Percentiles rank a stretch among this genome's conserved stretches.
These are phyloP conservation scores for Sinapis alba DNA, from an alignment of 441 rosid genomes.

Conservation along the genomic window DNA sequence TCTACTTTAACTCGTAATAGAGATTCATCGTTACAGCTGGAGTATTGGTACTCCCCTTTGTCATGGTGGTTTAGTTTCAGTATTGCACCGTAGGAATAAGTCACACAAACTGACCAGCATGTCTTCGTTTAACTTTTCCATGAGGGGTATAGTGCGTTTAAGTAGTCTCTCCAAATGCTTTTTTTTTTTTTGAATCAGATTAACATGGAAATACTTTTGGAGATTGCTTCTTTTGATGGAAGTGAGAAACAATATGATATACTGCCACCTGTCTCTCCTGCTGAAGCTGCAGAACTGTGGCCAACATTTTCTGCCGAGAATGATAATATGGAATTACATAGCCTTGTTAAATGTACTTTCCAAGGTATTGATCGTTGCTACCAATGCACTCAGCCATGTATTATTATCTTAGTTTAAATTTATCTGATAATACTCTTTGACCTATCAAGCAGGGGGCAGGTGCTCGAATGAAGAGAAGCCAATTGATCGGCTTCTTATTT, in stretches of 20 bases:
- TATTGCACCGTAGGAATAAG: slow-evolving; percentile 6
- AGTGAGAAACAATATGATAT: slow-evolving; percentile 58
- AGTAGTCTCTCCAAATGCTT: slow-evolving; percentile 31
- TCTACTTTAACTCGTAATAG: slow-evolving; percentile 10
- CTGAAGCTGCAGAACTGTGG: slow-evolving; percentile 64
- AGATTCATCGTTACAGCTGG: slow-evolving; percentile 3
- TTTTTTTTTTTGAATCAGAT: slow-evolving; percentile 53
- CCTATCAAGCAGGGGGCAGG: slow-evolving; percentile 52
- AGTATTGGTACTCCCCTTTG: neutral
- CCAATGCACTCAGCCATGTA: slow-evolving; percentile 11
- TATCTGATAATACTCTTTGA: slow-evolving; percentile 20
- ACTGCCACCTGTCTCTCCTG: slow-evolving; percentile 52
- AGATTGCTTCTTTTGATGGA: slow-evolving; percentile 74
- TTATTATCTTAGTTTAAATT: slow-evolving; percentile 12
- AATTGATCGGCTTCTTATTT: slow-evolving; percentile 67
- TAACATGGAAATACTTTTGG: slow-evolving; percentile 66
- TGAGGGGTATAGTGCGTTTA: slow-evolving; percentile 25
- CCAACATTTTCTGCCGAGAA: slow-evolving; percentile 50
- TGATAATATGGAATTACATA: slow-evolving; percentile 52
- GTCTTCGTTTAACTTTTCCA: slow-evolving; percentile 19
- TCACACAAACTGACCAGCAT: neutral
- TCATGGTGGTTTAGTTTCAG: slow-evolving; percentile 18
- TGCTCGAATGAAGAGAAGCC: slow-evolving; percentile 86
- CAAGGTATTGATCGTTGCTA: slow-evolving; percentile 60
- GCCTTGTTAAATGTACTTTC: slow-evolving; percentile 59